phyloP scores from a whole-genome alignment of 1,139 yeast species.

The Saccharomyces hybrid region DNA sequence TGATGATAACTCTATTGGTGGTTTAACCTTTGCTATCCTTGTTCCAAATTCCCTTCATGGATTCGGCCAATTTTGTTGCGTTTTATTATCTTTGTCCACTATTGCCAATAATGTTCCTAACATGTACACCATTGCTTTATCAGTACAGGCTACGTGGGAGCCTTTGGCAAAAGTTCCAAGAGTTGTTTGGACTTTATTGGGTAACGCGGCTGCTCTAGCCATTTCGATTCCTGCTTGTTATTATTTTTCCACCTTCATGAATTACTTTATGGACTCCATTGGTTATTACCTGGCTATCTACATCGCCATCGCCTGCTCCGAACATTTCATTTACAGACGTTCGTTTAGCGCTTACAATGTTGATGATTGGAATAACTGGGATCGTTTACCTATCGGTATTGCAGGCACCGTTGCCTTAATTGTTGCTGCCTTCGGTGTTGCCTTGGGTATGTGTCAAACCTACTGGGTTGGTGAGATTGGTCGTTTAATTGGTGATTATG shows the following conservation, averaged over 20 bases:
- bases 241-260: slow-evolving; percentile 63
- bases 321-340: slow-evolving; percentile 69
- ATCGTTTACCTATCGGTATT: slow-evolving; percentile 59
- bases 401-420: slow-evolving; percentile 75
- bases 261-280: slow-evolving; percentile 80
- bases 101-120: slow-evolving; percentile 88
- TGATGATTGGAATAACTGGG: slow-evolving; percentile 49
- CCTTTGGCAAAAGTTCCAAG: slow-evolving; percentile 68
- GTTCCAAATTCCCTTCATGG: slow-evolving; percentile 76
- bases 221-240: slow-evolving; percentile 84
- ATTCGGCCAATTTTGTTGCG: slow-evolving; percentile 86
- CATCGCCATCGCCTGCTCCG: slow-evolving; percentile 61
- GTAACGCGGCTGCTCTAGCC: slow-evolving; percentile 71
- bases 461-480: slow-evolving; percentile 77
- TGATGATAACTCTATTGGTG: slow-evolving; percentile 55
- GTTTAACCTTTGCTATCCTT: slow-evolving; percentile 68
- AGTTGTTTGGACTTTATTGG: slow-evolving; percentile 68
- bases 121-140: slow-evolving; percentile 80
- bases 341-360: slow-evolving; percentile 51
- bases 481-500: slow-evolving; percentile 49
- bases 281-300: slow-evolving; percentile 88
- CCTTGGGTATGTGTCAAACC: slow-evolving; percentile 74
- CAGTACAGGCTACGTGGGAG: slow-evolving; percentile 79
- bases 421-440: slow-evolving; percentile 81
- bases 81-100: slow-evolving; percentile 71